Percentiles rank a stretch among this genome's conserved stretches.
These are phyloP conservation scores for Microdochium trichocladiopsis DNA, from an alignment of 2,329 filamentous ascomycete genomes.

Conservation along the genomic window DNA sequence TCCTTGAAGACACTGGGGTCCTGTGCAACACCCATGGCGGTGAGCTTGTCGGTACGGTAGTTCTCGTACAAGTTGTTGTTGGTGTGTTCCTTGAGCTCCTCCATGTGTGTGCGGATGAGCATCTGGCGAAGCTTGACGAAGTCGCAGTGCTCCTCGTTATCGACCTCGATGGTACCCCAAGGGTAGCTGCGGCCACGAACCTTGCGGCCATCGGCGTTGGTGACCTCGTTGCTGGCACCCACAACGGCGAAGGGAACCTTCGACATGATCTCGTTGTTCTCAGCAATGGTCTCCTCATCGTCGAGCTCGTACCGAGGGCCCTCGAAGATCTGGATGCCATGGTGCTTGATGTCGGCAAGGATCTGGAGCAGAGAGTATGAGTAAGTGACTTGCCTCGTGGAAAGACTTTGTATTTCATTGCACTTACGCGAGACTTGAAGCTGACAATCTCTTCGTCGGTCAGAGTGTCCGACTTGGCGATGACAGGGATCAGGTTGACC, in stretches of 20 bases:
- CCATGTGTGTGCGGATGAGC: slow-evolving; percentile 99
- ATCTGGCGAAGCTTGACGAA: slow-evolving; percentile 99
- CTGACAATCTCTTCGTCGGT: slow-evolving; percentile 91
- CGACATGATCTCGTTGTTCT: slow-evolving; percentile 99
- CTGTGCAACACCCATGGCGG: slow-evolving; percentile 95
- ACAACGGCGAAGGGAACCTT: slow-evolving; percentile 99
- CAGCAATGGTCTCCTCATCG: slow-evolving; percentile 97
- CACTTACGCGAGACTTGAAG: slow-evolving; percentile 92
- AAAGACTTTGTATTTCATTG: background rate
- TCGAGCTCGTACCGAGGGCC: slow-evolving; percentile 97
- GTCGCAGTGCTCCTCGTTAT: slow-evolving; percentile 99
- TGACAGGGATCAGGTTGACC: slow-evolving; percentile 99
- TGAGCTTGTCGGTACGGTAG: slow-evolving; percentile 99
- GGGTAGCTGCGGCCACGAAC: slow-evolving; percentile 94
- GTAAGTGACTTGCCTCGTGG: background rate
- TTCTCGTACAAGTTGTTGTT: slow-evolving; percentile 99
- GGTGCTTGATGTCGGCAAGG: slow-evolving; percentile 90
- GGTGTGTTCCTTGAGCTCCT: slow-evolving; percentile 99
- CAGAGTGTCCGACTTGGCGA: slow-evolving; percentile 96
- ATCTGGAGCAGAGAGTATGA: slow-evolving; percentile 52
- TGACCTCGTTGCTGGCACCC: slow-evolving; percentile 91
- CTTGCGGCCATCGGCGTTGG: slow-evolving; percentile 84
- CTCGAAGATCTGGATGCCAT: slow-evolving; percentile 98
- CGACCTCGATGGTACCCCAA: slow-evolving; percentile 97
- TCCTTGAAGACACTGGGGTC: slow-evolving; percentile 99